A percentile compares a stretch with the other conserved stretches of the same genome.
phyloP scores from a whole-genome alignment of 2,329 filamentous ascomycete species.

The Sporothrix schenckii region DNA sequence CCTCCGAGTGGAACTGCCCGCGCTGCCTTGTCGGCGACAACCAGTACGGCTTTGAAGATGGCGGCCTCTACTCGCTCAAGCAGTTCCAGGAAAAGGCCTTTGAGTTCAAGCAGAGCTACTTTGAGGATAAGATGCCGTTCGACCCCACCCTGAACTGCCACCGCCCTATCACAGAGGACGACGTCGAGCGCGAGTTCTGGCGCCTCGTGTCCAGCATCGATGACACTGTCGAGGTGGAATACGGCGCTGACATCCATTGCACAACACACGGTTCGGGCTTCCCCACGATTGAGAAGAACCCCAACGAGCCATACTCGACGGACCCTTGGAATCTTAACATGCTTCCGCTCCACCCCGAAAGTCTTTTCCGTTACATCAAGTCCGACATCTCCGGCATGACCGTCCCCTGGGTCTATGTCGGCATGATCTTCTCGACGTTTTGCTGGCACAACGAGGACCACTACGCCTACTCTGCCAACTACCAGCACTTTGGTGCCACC shows the following conservation, averaged over 20 bases:
- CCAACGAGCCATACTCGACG: conserved; percentile 80
- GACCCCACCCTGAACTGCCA: conserved; percentile 82
- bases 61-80: conserved; percentile 89
- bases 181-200: conserved; percentile 97
- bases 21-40: conserved; percentile 94
- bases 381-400: conserved; percentile 99
- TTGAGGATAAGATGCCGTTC: conserved; percentile 84
- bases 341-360: conserved; percentile 85
- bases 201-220: conserved; percentile 89
- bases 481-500: conserved; percentile 96
- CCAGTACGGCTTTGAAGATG: conserved; percentile 96
- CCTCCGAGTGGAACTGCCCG: conserved; percentile 93
- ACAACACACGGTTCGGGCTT: conserved; percentile 98
- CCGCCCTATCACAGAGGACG: conserved; percentile 84
- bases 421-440: conserved; percentile 99
- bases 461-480: conserved; percentile 96
- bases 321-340: conserved; percentile 97
- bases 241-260: conserved; percentile 96
- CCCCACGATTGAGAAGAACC: conserved; percentile 88
- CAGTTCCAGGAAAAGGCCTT: conserved; percentile 96
- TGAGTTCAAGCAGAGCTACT: conserved; percentile 93
- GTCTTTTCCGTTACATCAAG: conserved; percentile 95
- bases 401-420: conserved; percentile 97
- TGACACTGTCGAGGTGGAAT: conserved; percentile 96
- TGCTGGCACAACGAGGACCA: conserved; percentile 99